phyloP scores from a whole-genome alignment of 805 yeast species.

The Metschnikowia sp. region DNA sequence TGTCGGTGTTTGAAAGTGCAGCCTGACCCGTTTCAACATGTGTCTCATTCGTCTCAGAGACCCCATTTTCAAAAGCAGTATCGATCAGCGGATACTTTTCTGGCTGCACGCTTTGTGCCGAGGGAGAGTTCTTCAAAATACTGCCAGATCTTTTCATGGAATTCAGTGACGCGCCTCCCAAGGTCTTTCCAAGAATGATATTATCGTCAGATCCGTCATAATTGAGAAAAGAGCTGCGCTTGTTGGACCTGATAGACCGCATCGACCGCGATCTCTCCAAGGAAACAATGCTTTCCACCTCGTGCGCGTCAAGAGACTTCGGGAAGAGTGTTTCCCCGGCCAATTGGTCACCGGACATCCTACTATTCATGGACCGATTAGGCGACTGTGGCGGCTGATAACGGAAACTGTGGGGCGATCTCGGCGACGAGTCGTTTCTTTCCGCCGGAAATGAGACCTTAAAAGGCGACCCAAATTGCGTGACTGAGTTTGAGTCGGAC shows the following conservation, averaged over 20 bases:
- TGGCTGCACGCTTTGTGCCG: constrained; percentile 19
- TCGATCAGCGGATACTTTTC: constrained; percentile 12
- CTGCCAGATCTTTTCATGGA: constrained; percentile 33
- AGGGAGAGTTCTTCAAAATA: constrained; percentile 36
- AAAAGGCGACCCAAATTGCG: constrained; percentile 32
- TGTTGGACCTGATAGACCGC: constrained; percentile 46
- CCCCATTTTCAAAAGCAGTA: background rate
- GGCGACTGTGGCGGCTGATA: constrained; percentile 7
- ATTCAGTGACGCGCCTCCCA: constrained; percentile 13
- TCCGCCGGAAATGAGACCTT: constrained; percentile 18
- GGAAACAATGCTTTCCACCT: constrained; percentile 71
- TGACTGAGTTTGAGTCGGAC: constrained; percentile 5
- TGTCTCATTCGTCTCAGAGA: background rate
- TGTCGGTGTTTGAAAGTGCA: constrained; percentile 6
- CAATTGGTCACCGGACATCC: constrained; percentile 21
- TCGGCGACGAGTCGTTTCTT: background rate
- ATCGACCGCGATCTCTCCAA: constrained; percentile 63
- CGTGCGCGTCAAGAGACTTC: constrained; percentile 59
- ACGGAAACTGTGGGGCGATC: background rate
- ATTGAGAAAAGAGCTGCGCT: constrained; percentile 37
- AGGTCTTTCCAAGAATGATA: constrained; percentile 25
- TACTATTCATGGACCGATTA: constrained; percentile 1
- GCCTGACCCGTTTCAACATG: background rate
- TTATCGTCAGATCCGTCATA: constrained; percentile 42
- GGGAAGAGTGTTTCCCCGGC: constrained; percentile 64